Base-by-base conservation (phyloP, 164 flowering plant species). In the Sextonia rubra region DNA sequence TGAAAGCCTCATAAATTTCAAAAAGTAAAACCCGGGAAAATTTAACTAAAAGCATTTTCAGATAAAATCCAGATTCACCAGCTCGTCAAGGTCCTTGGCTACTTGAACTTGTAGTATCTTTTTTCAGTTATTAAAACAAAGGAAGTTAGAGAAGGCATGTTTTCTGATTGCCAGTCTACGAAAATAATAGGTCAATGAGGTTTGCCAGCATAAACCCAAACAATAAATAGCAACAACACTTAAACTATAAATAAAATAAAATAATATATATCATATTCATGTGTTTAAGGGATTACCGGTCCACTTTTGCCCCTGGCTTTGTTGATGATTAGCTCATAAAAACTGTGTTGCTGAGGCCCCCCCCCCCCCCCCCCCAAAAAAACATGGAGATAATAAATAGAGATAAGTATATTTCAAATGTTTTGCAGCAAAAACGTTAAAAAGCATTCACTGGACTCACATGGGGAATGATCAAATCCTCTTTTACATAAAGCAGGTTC, bases 271-370 rank as follows among this genome's bases (percentile, higher is more conserved):
- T 37, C 44, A 37, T 37, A 37, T 37, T 37, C 44, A 37, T 37
- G 44, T 8, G 20, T 9, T 56, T 14, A 63, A 70, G 32, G 32
- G 32, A 78, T 81, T 91, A 95, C 98, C 94, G 99, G 99, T 78
- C 99, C 98, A 91, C 99, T 95, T 82, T 95, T 95, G 48, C 99
- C 99, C 82, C 99, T 90, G 3, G 99, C 99, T 79, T 93, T 95
- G 89, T 95, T 95, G 69, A 91, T 75, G 77, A 82, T 95, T 66
- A 95, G 84, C 79, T 95, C 99, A 80, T 95, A 93, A 78, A 95
- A 95, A 80, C 97, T 95, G 84, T 95, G 99, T 82, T 95, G 99
- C 99, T 95, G 93, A 69, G 77, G 61, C 63, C 29, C 73, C 68
- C 71, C 65, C 63, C 29, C 73, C 68, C 71, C n/a, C n/a, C 65